phyloP scores from a whole-genome alignment of 768 basidiomycete species.

The Mycena galopus region DNA sequence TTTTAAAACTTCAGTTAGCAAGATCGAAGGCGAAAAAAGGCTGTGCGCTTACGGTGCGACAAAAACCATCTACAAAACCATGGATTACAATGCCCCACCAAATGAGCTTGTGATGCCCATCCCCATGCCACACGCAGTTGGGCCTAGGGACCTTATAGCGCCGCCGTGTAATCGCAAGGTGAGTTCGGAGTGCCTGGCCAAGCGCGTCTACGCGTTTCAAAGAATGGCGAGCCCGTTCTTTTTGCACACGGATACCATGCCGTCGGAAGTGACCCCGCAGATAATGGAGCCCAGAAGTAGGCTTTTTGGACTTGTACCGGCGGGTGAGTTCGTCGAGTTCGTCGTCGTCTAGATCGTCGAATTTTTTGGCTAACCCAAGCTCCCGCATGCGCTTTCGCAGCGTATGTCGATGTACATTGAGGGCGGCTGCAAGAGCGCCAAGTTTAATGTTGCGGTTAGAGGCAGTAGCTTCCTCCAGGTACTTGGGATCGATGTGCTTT shows the following conservation, averaged over 20 bases:
- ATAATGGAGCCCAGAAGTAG: not conserved
- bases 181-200: slow-evolving; percentile 5
- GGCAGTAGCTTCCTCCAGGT: not conserved
- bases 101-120: too few species aligned
- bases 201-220: not conserved
- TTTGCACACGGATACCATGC: not conserved
- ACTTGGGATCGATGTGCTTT: not conserved
- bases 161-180: not conserved
- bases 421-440: not conserved
- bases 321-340: not conserved
- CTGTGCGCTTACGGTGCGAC: not conserved
- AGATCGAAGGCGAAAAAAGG: not conserved
- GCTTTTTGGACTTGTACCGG: slow-evolving; percentile 8
- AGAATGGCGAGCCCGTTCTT: not conserved
- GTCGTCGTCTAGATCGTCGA: slow-evolving; percentile 1
- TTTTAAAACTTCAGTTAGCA: not conserved
- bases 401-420: not conserved
- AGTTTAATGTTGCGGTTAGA: slow-evolving; percentile 5
- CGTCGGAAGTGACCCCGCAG: slow-evolving; percentile 1
- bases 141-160: slow-evolving; percentile 1
- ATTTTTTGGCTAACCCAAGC: not conserved
- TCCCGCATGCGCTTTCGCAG: slow-evolving; percentile 9
- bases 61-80: slow-evolving; percentile 15
- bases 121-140: slow-evolving; percentile 7
- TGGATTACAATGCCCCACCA: slow-evolving; percentile 25